These are phyloP conservation scores for Neurospora hispaniola DNA, from an alignment of 495 filamentous ascomycete genomes.

Conservation along the genomic window DNA sequence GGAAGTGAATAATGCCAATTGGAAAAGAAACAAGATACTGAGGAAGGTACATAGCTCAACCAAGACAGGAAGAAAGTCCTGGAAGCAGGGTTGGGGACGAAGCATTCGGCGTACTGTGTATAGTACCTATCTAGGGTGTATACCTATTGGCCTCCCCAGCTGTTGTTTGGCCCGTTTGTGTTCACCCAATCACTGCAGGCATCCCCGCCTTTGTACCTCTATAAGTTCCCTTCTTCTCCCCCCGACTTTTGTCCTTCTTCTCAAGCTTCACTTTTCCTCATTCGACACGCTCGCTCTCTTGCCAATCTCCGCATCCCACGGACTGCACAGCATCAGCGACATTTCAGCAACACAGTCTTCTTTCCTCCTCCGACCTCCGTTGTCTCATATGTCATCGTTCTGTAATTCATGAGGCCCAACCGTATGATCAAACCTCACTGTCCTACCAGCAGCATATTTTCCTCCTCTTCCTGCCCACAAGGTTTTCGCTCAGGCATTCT, in stretches of 20 bases:
- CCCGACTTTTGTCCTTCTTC: neutral
- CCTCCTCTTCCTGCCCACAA: neutral
- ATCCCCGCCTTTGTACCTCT: neutral
- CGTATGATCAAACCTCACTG: neutral
- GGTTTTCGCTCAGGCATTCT: neutral
- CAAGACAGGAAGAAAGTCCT: neutral
- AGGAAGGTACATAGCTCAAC: neutral
- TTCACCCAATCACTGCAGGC: no score
- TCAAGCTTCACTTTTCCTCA: neutral
- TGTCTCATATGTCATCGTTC: neutral
- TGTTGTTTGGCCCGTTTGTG: neutral
- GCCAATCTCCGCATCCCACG: neutral
- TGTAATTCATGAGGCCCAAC: neutral
- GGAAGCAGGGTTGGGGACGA: neutral
- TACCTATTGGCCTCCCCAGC: neutral
- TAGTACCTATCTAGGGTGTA: neutral
- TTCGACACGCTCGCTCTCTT: neutral
- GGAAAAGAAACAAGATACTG: neutral
- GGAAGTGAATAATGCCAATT: neutral
- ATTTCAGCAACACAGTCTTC: neutral
- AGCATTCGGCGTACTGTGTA: neutral
- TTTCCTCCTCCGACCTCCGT: neutral
- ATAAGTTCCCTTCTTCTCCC: neutral
- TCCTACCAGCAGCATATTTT: neutral
- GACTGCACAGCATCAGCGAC: neutral